These are phyloP conservation scores for Phlebopus sp. DNA, from an alignment of 1,284 basidiomycete genomes.

Conservation along the genomic window DNA sequence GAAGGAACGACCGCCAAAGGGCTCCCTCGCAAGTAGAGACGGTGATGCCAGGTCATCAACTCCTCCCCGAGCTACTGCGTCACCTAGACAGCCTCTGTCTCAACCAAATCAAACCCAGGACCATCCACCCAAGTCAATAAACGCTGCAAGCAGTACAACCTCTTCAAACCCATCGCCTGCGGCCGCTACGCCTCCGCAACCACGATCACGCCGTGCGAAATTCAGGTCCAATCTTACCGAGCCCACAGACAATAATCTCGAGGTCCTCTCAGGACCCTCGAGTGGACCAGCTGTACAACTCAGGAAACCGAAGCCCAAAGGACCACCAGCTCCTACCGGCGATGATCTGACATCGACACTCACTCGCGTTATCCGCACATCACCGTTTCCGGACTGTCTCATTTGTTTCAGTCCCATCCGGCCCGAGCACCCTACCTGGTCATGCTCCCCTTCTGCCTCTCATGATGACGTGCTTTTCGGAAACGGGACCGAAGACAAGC, in stretches of 20 bases:
- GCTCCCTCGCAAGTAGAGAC: no score
- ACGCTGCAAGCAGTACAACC: no score
- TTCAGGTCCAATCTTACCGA: constrained; percentile 29
- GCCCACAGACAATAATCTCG: not conserved
- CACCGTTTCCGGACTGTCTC: constrained; percentile 74
- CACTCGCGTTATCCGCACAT: constrained; percentile 56
- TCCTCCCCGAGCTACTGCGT: no score
- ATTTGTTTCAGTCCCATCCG: constrained; percentile 78
- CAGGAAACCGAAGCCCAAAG: constrained; percentile 8
- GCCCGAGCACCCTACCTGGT: constrained; percentile 73
- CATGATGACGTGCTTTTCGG: constrained; percentile 29
- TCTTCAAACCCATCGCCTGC: no score
- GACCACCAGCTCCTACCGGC: constrained; percentile 14
- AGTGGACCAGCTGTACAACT: constrained; percentile 3
- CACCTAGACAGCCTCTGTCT: no score
- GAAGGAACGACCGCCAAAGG: no score
- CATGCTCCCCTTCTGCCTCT: constrained; percentile 63
- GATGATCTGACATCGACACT: constrained; percentile 72
- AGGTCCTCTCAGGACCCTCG: not conserved
- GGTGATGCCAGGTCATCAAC: no score
- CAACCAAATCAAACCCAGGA: no score
- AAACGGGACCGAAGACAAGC: constrained; percentile 16
- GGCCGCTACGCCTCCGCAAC: constrained; percentile 2
- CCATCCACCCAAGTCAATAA: no score
- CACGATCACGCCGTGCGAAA: constrained; percentile 20